Evolutionary conservation across 1,139 yeast genomes (phyloP), one percentile per base, ranked within the genome.

Genomic region (Candida pseudoviswanathii): DNA sequence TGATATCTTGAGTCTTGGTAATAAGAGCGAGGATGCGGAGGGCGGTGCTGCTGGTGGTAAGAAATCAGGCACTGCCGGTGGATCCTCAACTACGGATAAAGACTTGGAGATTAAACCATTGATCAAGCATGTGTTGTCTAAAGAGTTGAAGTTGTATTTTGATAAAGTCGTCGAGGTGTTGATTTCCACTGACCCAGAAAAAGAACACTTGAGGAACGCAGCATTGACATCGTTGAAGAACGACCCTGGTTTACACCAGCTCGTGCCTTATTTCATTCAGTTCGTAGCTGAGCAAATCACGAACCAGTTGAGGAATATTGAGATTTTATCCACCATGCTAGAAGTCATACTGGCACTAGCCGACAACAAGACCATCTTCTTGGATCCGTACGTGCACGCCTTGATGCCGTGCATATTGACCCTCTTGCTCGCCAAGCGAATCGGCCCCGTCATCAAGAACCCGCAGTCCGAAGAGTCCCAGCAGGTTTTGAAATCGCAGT

Each of bases 301-400:
- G 1, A 89, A 90, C 63, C 94, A 90, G 62, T 77, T 94, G 57
- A 82, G 89, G 59, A 86, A 87, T 61, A 75, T 89, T 44, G 84
- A 82, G 16, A 71, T 89, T 33, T 73, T 94, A 49, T 80, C 89
- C n/a, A 89, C 96, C 7, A 91, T 94, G 92, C 74, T 95, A 56
- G 96, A 90, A 65, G 92, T 91, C 52, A 83, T 94, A 24, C 87
- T 89, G 54, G 94, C 98, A 0, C 76, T 95, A 46, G 78, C 92
- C 44, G 84, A 88, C 44, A 95, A 95, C 68, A 85, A 85, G 49
- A 86, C 96, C 25, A 85, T 95, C 43, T 94, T 92, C 62, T 78
- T 94, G 56, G 98, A 94, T 58, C 99, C 99, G 9, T 95, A 94
- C 61, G 92, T 95, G 46, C 99, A 95, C 68, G 95, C 97, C 1